Conservation (phyloP, 2,329 filamentous ascomycete genomes). For the Colletotrichum karsti region DNA sequence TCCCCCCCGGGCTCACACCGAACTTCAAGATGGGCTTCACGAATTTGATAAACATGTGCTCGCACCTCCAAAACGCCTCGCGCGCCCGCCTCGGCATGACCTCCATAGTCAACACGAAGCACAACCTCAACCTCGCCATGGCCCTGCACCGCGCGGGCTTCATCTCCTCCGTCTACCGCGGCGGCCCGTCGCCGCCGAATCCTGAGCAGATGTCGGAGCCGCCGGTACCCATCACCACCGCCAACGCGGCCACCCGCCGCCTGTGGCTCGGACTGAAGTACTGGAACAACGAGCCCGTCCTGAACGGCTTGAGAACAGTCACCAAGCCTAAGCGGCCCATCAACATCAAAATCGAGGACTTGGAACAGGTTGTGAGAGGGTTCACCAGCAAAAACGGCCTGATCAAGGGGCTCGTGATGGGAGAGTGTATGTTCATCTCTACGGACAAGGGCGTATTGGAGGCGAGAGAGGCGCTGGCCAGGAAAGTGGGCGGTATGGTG, state of each 20-base stretch:
- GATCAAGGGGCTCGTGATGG: conserved; percentile 78
- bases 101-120: conserved; percentile 81
- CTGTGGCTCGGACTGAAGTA: conserved; percentile 94
- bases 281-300: conserved; percentile 82
- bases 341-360: conserved; percentile 67
- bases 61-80: conserved; percentile 90
- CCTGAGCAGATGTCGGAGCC: conserved; percentile 54
- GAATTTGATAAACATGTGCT: conserved; percentile 82
- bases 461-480: conserved; percentile 81
- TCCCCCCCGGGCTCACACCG: neutral
- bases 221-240: conserved; percentile 68
- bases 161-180: conserved; percentile 80
- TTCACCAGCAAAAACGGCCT: conserved; percentile 71
- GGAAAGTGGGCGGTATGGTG: conserved; percentile 81
- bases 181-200: conserved; percentile 64
- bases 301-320: conserved; percentile 72
- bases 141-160: conserved; percentile 86
- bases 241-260: conserved; percentile 77
- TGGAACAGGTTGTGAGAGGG: conserved; percentile 75
- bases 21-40: conserved; percentile 55
- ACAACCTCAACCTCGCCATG: conserved; percentile 79
- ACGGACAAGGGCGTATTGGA: conserved; percentile 85
- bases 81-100: conserved; percentile 86
- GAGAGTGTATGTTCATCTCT: conserved; percentile 83
- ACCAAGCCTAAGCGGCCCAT: conserved; percentile 80